Evolutionary conservation across 1,284 basidiomycete species (phyloP), one percentile per base, ranked within the genome.

Genomic region (Cutaneotrichosporon spelunceum): DNA sequence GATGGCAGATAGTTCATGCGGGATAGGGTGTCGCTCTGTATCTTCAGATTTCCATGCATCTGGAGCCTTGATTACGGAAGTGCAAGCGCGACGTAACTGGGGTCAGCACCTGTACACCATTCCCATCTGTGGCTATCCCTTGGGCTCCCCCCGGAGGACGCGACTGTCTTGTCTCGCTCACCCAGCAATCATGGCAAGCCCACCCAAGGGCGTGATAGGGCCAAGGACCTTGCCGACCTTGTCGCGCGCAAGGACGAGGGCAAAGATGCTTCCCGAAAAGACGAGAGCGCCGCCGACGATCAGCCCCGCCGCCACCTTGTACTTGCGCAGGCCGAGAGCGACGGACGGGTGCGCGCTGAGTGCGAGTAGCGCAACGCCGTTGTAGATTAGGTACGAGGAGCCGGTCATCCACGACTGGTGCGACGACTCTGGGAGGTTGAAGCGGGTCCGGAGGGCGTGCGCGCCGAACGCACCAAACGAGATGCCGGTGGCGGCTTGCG

Each of bases 181-280:
- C 88, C 90, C 90, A 56, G 85, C 84, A 70, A 91, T 89, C 87
- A 90, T 88, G 2, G 85, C 67, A 26, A 84, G 64, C 2, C 87
- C 90, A 3, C 89, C 90, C 21, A 91, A 66, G 0, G 90, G 90
- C 14, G 90, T 91, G 50, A 90, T 75, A 3, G 88, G 89, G 0
- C 89, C 90, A 49, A 91, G 71, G 62, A 84, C 82, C 70, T 79
- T 85, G 66, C 80, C 72, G 68, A 87, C 85, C 81, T 79, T 74
- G 53, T 87, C 85, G 13, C 81, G 78, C 61, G 82, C 82, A 47
- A 89, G 74, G 21, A 89, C 84, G 45, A 91, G 79, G 0, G 81
- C 80, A 70, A 87, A 83, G 69, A 92, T 89, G 61, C 84, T 86
- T 1, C 86, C 85, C 19, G 88, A 89, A 76, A 93, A 92, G 5